Conservation (phyloP, 2,329 filamentous ascomycete genomes). For the Alternaria gaisen region DNA sequence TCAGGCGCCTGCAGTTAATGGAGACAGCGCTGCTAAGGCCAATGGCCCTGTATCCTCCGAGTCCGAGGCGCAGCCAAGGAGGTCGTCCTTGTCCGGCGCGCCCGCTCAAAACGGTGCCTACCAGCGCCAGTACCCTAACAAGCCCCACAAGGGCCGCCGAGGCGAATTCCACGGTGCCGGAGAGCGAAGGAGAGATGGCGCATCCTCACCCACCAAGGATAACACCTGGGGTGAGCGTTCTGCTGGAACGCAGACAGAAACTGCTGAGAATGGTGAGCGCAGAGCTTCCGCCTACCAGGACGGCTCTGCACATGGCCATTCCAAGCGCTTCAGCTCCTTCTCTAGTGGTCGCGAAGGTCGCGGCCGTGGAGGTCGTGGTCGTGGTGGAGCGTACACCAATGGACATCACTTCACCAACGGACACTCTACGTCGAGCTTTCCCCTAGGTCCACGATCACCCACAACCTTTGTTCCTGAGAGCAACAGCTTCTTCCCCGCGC, state of each 20-base stretch:
- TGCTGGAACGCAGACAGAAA: conserved; percentile 47
- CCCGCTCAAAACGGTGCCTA: conserved; percentile 37
- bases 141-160: conserved; percentile 42
- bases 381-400: conserved; percentile 52
- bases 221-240: conserved; percentile 43
- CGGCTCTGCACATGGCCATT: conserved; percentile 36
- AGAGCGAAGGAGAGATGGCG: conserved; percentile 47
- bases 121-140: conserved; percentile 43
- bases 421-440: conserved; percentile 47
- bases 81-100: conserved; percentile 27
- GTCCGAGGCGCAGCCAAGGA: conserved; percentile 34
- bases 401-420: conserved; percentile 53
- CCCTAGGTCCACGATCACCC: conserved; percentile 48
- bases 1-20: conserved; percentile 30
- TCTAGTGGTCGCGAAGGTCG: conserved; percentile 53
- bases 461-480: conserved; percentile 49
- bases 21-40: conserved; percentile 37
- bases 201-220: conserved; percentile 44
- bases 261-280: conserved; percentile 42
- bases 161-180: conserved; percentile 39
- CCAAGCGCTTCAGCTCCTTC: conserved; percentile 49
- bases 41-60: conserved; percentile 29
- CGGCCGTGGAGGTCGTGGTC: conserved; percentile 59
- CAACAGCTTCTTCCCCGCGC: conserved; percentile 42
- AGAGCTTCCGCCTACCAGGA: conserved; percentile 40